Evolutionary conservation across 805 yeast species (phyloP).

Genomic region (Scheffersomyces lignosus): DNA sequence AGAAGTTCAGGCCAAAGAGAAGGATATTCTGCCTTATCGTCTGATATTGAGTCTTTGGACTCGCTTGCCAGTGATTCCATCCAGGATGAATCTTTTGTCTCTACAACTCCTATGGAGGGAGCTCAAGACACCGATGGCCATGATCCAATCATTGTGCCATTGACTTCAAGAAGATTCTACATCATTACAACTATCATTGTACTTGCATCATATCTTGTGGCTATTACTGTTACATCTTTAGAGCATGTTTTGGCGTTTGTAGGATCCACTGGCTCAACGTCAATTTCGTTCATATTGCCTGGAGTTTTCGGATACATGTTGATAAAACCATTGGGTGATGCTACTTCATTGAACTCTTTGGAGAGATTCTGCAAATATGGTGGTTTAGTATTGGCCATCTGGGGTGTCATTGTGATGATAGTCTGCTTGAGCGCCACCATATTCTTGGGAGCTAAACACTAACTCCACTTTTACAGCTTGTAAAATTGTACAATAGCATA

Average conservation of each 20-base stretch:
- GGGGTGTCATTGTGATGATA: constrained; percentile 58
- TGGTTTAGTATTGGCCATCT: constrained; percentile 45
- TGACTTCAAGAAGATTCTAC: constrained; percentile 46
- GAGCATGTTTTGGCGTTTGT: constrained; percentile 71
- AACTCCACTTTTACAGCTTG: too few relatives aligned
- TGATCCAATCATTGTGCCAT: constrained; percentile 51
- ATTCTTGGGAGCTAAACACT: constrained; percentile 41
- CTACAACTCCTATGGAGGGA: constrained; percentile 48
- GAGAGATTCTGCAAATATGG: constrained; percentile 37
- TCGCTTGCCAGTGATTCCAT: constrained; percentile 18
- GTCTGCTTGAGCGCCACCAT: constrained; percentile 53
- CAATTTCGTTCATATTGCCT: constrained; percentile 75
- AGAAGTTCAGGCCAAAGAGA: constrained; percentile 15
- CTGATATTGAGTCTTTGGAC: constrained; percentile 24
- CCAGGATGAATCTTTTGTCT: constrained; percentile 38
- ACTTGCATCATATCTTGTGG: constrained; percentile 50
- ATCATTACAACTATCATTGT: constrained; percentile 50
- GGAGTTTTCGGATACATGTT: constrained; percentile 72
- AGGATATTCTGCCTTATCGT: constrained; percentile 29
- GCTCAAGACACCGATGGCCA: constrained; percentile 48
- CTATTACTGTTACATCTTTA: constrained; percentile 60
- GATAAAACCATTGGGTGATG: constrained; percentile 38
- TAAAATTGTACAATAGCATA: too few relatives aligned
- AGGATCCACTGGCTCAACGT: constrained; percentile 82
- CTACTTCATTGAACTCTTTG: constrained; percentile 21